phyloP scores from a whole-genome alignment of 2,329 filamentous ascomycete genomes.

The Alternaria burnsii region DNA sequence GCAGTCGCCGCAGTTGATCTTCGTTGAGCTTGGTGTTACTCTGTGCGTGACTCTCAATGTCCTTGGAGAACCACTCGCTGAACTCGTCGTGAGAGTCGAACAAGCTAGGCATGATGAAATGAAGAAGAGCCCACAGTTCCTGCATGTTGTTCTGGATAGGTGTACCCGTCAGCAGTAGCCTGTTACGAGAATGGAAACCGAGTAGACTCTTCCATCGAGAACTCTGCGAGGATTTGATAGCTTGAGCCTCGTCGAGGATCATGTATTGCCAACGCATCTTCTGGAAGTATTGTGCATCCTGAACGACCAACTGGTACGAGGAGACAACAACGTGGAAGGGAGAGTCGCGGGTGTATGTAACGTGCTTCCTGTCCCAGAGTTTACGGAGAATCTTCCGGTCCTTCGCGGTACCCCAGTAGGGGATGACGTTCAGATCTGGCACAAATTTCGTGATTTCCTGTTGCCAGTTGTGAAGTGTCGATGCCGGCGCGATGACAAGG shows the following conservation, averaged over 20 bases:
- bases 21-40: conserved; percentile 99
- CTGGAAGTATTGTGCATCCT: conserved; percentile 96
- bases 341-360: conserved; percentile 91
- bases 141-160: conserved; percentile 99
- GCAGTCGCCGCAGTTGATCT: conserved; percentile 92
- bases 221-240: conserved; percentile 97
- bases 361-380: conserved; percentile 98
- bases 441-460: conserved; percentile 97
- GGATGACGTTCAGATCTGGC: conserved; percentile 90
- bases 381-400: conserved; percentile 96
- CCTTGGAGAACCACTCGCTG: conserved; percentile 93
- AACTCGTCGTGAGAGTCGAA: conserved; percentile 96
- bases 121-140: conserved; percentile 93
- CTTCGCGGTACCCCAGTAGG: conserved; percentile 95
- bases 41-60: conserved; percentile 97
- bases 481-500: conserved; percentile 93
- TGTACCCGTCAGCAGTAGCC: conserved; percentile 91
- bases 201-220: conserved; percentile 96
- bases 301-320: conserved; percentile 95
- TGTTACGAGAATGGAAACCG: conserved; percentile 93
- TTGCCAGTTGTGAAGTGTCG: conserved; percentile 98
- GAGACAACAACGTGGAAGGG: conserved; percentile 96
- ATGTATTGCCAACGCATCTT: conserved; percentile 99
- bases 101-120: conserved; percentile 99
- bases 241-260: conserved; percentile 98